Percentiles rank a stretch among this genome's conserved stretches.
Conservation (phyloP, 768 basidiomycete genomes). For the Hortiboletus campestris region DNA sequence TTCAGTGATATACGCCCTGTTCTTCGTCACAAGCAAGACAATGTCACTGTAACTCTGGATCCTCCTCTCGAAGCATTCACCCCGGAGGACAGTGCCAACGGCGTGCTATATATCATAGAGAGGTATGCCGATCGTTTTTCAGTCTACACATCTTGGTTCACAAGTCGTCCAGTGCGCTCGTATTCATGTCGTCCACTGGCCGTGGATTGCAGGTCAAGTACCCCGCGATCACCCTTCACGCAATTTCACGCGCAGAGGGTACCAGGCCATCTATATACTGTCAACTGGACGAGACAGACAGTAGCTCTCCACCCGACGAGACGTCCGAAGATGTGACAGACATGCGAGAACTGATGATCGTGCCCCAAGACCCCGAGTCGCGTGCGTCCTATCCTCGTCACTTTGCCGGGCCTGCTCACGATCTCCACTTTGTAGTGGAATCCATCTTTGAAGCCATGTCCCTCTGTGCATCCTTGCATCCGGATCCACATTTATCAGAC, state of each 20-base stretch:
- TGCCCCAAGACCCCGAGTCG: conserved; percentile 54
- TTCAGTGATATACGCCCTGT: conserved; percentile 86
- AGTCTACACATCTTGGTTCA: conserved; percentile 4
- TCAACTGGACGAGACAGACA: conserved; percentile 77
- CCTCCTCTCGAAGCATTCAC: conserved; percentile 65
- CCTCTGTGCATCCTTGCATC: conserved; percentile 79
- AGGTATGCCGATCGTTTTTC: conserved; percentile 48
- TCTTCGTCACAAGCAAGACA: conserved; percentile 68
- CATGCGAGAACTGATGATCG: conserved; percentile 81
- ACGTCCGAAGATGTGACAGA: conserved; percentile 38
- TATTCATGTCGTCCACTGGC: conserved; percentile 69
- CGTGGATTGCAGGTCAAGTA: conserved; percentile 84
- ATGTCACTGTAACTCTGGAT: conserved; percentile 66
- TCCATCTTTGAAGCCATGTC: conserved; percentile 86
- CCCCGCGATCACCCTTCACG: conserved; percentile 90
- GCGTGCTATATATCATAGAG: conserved; percentile 82
- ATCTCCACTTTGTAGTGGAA: conserved; percentile 54
- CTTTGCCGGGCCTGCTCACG: not conserved
- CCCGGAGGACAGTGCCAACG: conserved; percentile 48
- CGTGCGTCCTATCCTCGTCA: conserved; percentile 46
- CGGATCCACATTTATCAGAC: conserved; percentile 50
- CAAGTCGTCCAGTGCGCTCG: conserved; percentile 54
- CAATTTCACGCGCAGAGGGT: conserved; percentile 69
- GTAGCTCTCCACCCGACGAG: conserved; percentile 36
- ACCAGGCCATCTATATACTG: conserved; percentile 79